Evolutionary conservation across 352 stramenopile species (phyloP), one percentile per base, ranked within the genome.

Genomic region (Phytophthora pistaciae): DNA sequence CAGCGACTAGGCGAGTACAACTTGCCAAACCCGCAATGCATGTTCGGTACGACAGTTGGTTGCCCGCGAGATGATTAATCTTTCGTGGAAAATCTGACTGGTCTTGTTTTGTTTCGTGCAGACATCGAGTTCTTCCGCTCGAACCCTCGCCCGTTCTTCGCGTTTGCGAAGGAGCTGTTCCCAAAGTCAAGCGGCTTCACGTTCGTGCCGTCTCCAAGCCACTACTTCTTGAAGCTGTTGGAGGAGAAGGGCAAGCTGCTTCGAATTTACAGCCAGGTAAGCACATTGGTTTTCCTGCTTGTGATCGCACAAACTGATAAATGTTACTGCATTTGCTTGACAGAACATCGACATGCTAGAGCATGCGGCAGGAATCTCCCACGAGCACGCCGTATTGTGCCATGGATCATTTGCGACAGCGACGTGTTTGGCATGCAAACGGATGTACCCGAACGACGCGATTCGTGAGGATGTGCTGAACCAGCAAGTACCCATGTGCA

Each of bases 321-420:
- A 27, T 29, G 5, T 11, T 38, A 27, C 27, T 31, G n/a, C 20
- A 56, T 16, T 58, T 18, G 53, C 56, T 29, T 10, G 31, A 87
- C 85, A 99, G 85, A 99, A 99, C 77, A 99, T 99, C 72, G 98
- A 99, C 80, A 98, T 97, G 69, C 79, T 99, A 9, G 98, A 99
- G 80, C 75, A 94, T 33, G 76, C 86, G 4, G 97, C 98, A 3
- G 97, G 97, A 13, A 94, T 99, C 64, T 94, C 91, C 2, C 83
- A 93, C 59, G 88, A 99, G 40, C 83, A 68, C 38, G 87, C 82
- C 58, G 94, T 99, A 29, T 93, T 99, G 46, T 98, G 97, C 36
- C 98, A 99, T 74, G 98, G 98, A 13, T 98, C 91, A 4, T 96
- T 99, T 56, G 87, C 90, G 0, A 95, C 84, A 7, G 96, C 97